A percentile compares a stretch with the other conserved stretches of the same genome.
Conservation (phyloP, 139 green algal genomes). For the Asterochloris sp. region DNA sequence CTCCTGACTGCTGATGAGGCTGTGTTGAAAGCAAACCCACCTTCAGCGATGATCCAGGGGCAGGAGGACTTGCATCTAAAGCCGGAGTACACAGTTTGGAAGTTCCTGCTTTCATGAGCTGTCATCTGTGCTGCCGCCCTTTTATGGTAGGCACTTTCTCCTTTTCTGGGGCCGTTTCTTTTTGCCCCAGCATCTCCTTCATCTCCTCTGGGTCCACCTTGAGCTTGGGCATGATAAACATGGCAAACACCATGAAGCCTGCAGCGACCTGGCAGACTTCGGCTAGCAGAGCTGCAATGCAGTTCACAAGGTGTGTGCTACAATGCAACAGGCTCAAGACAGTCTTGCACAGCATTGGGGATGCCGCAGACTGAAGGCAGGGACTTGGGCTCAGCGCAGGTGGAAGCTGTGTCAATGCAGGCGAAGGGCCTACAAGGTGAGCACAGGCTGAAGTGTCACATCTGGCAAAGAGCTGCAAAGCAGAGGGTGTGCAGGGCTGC, state of each 20-base stretch:
- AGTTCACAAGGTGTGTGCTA: too few relatives aligned
- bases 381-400: background rate
- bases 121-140: too few relatives aligned
- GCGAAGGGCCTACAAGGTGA: background rate
- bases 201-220: constrained; percentile 32
- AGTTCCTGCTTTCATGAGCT: too few relatives aligned
- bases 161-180: background rate
- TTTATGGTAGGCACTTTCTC: too few relatives aligned
- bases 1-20: too few relatives aligned
- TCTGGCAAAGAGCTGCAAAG: background rate
- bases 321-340: too few relatives aligned
- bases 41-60: too few relatives aligned
- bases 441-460: background rate
- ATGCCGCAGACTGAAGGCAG: background rate
- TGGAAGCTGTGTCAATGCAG: background rate
- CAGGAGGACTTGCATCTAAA: too few relatives aligned
- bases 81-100: too few relatives aligned
- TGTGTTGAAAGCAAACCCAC: too few relatives aligned
- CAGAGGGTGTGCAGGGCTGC: background rate
- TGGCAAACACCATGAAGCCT: constrained; percentile 26
- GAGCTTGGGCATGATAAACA: constrained; percentile 42
- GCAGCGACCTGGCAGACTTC: background rate
- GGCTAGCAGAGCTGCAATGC: too few relatives aligned
- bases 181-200: constrained; percentile 11
- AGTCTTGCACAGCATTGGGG: background rate